phyloP scores from a whole-genome alignment of 805 yeast genomes.

The Saccharomycopsis amapae region DNA sequence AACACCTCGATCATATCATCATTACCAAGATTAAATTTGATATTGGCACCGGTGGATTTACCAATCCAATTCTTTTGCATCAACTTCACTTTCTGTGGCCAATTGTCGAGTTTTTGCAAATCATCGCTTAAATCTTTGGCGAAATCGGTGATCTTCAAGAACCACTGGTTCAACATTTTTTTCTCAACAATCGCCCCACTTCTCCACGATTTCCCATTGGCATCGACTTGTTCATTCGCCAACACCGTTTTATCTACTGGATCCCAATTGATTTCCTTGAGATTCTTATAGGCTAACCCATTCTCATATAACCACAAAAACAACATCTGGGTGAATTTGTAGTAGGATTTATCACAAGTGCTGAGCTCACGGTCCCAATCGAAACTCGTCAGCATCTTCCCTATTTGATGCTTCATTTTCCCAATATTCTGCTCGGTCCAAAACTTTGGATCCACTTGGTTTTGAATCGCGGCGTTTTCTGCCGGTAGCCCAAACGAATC shows the following conservation, averaged over 20 bases:
- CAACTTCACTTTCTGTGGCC: conserved; percentile 85
- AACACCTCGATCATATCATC: conserved; percentile 43
- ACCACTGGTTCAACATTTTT: conserved; percentile 81
- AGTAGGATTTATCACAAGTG: conserved; percentile 82
- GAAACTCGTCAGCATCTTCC: conserved; percentile 70
- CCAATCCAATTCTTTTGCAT: conserved; percentile 98
- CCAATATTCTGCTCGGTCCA: conserved; percentile 83
- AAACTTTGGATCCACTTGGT: conserved; percentile 64
- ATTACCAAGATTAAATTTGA: conserved; percentile 39
- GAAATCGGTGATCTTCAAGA: conserved; percentile 78
- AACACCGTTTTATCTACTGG: conserved; percentile 91
- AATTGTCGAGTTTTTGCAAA: conserved; percentile 49
- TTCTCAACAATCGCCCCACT: conserved; percentile 94
- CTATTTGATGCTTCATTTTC: conserved; percentile 82
- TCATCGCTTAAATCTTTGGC: conserved; percentile 65
- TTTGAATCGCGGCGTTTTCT: conserved; percentile 93
- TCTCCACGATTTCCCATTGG: conserved; percentile 90
- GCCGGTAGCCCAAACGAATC: conserved; percentile 99
- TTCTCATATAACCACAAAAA: conserved; percentile 65
- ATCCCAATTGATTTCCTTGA: conserved; percentile 95
- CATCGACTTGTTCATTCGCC: conserved; percentile 95
- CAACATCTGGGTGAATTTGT: conserved; percentile 86
- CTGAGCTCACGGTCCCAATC: conserved; percentile 91
- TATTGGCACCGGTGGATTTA: conserved; percentile 69
- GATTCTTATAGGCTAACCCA: conserved; percentile 78